phyloP scores from a whole-genome alignment of 768 basidiomycete species.

The Amanita muscaria region DNA sequence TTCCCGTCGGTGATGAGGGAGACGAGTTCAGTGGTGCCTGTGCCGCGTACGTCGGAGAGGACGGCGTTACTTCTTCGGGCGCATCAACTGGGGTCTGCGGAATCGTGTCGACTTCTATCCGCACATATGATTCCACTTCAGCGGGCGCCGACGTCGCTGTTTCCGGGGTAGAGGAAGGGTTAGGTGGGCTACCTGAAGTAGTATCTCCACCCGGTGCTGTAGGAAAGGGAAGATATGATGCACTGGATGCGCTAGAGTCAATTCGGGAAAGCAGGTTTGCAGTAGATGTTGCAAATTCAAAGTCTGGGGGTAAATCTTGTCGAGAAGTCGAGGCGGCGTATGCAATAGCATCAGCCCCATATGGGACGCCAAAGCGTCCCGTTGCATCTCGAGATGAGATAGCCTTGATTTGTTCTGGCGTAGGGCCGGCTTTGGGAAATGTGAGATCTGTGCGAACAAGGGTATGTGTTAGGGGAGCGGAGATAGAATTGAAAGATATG shows the following conservation, averaged over 20 bases:
- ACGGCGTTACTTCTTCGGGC: too few species aligned
- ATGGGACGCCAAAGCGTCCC: slow-evolving; percentile 66
- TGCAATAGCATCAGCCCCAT: slow-evolving; percentile 64
- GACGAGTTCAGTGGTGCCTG: too few species aligned
- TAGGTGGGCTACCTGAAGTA: too few species aligned
- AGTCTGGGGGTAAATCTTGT: slow-evolving; percentile 44
- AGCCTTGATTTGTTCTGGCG: slow-evolving; percentile 55
- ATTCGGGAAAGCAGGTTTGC: slow-evolving; percentile 6
- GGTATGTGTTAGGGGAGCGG: slow-evolving; percentile 69
- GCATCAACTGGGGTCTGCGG: not conserved
- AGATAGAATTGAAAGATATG: slow-evolving; percentile 68
- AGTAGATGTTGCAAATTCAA: slow-evolving; percentile 25
- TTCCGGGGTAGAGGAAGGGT: too few species aligned
- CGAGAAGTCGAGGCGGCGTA: slow-evolving; percentile 45
- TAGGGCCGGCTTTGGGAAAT: slow-evolving; percentile 55
- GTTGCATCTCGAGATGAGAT: slow-evolving; percentile 62
- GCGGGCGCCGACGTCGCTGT: not conserved
- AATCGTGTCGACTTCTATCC: not conserved
- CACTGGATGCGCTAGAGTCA: not conserved
- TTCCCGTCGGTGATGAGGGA: slow-evolving; percentile 4
- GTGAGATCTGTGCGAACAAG: slow-evolving; percentile 60
- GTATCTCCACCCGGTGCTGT: too few species aligned
- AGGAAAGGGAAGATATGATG: not conserved
- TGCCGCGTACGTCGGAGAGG: too few species aligned
- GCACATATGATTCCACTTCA: not conserved